These are phyloP conservation scores for Sphagnum magellanicum DNA, from an alignment of 228 moss, liverwort and hornwort species.

Conservation along the genomic window DNA sequence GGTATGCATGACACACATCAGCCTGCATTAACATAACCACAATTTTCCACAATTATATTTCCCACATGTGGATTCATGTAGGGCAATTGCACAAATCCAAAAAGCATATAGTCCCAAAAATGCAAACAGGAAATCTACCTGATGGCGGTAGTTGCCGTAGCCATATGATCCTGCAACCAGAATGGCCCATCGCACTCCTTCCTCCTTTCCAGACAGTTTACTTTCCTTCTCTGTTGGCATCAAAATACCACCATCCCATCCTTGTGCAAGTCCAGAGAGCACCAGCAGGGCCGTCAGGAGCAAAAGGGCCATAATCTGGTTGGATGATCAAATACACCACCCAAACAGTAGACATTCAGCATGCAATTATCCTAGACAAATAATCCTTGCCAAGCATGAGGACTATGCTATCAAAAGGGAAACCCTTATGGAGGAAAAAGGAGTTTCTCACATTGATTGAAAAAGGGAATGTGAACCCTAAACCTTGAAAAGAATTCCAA, in stretches of 20 bases:
- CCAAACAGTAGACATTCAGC: too few relatives aligned
- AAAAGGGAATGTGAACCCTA: too few relatives aligned
- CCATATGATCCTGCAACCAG: slow-evolving; percentile 72
- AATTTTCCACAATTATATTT: not conserved
- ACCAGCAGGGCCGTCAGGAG: too few relatives aligned
- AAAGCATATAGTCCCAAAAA: not conserved
- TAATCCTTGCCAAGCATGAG: too few relatives aligned
- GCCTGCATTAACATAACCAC: slow-evolving; percentile 29
- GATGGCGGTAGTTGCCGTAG: slow-evolving; percentile 79
- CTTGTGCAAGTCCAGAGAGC: not conserved
- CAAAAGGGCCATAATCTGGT: too few relatives aligned
- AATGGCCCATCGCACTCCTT: slow-evolving; percentile 63
- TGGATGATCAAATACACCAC: too few relatives aligned
- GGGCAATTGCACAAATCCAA: not conserved
- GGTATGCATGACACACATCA: slow-evolving; percentile 94
- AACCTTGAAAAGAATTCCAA: too few relatives aligned
- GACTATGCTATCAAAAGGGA: too few relatives aligned
- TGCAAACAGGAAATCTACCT: slow-evolving; percentile 25
- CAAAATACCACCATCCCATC: slow-evolving; percentile 30
- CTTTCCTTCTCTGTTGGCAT: slow-evolving; percentile 35
- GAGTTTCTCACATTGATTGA: too few relatives aligned
- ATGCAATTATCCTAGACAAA: too few relatives aligned
- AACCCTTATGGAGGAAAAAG: too few relatives aligned
- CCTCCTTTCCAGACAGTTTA: slow-evolving; percentile 5
- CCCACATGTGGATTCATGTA: not conserved